A percentile compares a stretch with the other conserved stretches of the same genome.
phyloP scores from a whole-genome alignment of 139 green algal genomes.

The Edaphochlamys debaryana region DNA sequence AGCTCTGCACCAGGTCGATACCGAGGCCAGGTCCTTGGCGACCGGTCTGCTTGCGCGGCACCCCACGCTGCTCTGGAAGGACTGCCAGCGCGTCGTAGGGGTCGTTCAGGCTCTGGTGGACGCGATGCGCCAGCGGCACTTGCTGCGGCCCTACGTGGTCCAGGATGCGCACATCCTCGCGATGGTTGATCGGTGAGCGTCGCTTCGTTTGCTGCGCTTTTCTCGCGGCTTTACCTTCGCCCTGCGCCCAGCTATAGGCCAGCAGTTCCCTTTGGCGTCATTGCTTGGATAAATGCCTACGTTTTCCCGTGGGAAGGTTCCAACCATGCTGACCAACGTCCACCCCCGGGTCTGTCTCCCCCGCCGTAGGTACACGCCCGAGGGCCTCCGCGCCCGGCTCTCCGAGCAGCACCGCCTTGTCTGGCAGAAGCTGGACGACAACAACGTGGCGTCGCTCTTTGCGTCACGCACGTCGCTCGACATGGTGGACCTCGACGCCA shows the following conservation, averaged over 20 bases:
- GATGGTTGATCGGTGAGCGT: slow-evolving; percentile 1
- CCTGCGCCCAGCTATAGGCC: not conserved
- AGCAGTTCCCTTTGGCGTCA: no score
- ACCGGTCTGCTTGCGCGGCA: slow-evolving; percentile 4
- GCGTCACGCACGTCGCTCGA: slow-evolving; percentile 6
- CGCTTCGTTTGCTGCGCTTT: no score
- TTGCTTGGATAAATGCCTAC: no score
- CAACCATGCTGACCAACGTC: no score
- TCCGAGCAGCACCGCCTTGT: slow-evolving; percentile 20
- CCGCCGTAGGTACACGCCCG: slow-evolving; percentile 28
- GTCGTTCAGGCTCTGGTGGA: slow-evolving; percentile 16
- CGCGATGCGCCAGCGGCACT: slow-evolving; percentile 4
- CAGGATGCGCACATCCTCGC: slow-evolving; percentile 21
- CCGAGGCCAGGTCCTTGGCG: not conserved
- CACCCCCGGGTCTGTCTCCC: no score
- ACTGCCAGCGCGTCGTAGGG: not conserved
- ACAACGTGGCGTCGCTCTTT: not conserved
- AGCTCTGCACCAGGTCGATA: slow-evolving; percentile 4
- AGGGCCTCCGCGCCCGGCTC: slow-evolving; percentile 19
- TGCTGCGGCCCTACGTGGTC: not conserved
- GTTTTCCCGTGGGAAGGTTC: no score
- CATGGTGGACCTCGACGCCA: slow-evolving; percentile 35
- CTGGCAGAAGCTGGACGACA: slow-evolving; percentile 39
- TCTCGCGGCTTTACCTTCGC: no score
- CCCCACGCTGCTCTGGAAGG: not conserved